Conservation (phyloP, 2,329 filamentous ascomycete species). For the Niveomyces coronatus region DNA sequence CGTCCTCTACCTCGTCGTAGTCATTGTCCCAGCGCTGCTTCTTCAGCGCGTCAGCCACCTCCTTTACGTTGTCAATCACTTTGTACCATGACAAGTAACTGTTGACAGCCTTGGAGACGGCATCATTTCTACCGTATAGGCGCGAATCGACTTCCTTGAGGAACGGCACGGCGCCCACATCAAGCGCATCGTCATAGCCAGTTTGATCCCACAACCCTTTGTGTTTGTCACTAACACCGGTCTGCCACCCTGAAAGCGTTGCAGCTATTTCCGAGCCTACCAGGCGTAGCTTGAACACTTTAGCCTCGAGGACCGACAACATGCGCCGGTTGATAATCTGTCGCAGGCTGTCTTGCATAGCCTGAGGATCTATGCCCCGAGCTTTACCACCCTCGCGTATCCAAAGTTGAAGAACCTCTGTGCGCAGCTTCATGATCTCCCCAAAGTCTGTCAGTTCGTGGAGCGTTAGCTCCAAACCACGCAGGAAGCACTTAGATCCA, state of each 20-base stretch:
- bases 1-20: constrained; percentile 62
- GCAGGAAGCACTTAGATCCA: constrained; percentile 47
- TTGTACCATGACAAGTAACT: constrained; percentile 63
- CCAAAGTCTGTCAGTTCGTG: constrained; percentile 54
- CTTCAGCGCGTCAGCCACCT: constrained; percentile 53
- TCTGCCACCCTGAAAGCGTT: constrained; percentile 50
- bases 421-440: constrained; percentile 58
- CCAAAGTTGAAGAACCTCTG: constrained; percentile 63
- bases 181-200: constrained; percentile 54
- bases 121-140: constrained; percentile 60
- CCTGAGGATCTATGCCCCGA: constrained; percentile 55
- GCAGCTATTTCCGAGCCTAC: constrained; percentile 55
- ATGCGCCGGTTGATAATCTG: constrained; percentile 59
- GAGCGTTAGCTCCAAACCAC: constrained; percentile 52
- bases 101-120: constrained; percentile 50
- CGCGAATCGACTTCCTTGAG: constrained; percentile 58
- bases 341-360: constrained; percentile 59
- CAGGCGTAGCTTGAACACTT: constrained; percentile 52
- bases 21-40: constrained; percentile 68
- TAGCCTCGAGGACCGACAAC: constrained; percentile 48
- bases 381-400: constrained; percentile 56
- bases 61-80: constrained; percentile 57
- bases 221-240: constrained; percentile 38
- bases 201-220: constrained; percentile 57
- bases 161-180: constrained; percentile 55